Base-by-base conservation (phyloP, 768 basidiomycete genomes). In the Pholiota molesta region DNA sequence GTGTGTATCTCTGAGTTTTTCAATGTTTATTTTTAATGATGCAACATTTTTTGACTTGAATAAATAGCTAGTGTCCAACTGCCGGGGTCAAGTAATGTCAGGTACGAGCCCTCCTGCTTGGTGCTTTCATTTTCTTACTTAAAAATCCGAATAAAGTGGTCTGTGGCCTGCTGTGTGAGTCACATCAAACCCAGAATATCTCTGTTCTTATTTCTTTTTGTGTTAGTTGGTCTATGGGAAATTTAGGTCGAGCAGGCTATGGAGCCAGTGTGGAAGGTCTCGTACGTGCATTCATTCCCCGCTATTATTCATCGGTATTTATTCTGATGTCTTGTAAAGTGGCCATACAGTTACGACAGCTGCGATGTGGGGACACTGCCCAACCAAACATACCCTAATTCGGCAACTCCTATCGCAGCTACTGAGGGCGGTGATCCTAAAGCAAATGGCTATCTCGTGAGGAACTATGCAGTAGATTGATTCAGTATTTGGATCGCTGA, bases 351-450 rank as follows among this genome's bases (percentile, higher is more conserved):
- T 5, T 89, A 89, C 66, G 86, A 89, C 62, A 71, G 85, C 5
- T 94, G 93, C 71, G 92, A 94, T 70, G 82, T 91, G 14, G 93
- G 93, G 5, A 94, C 92, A 2, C 76, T 90, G 1, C 78, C 84
- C 10, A 94, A 94, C 73, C 95, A 96, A 73, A 84, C 89, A 13
- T 73, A 85, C 64, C 84, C 88, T 53, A 90, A 85, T 13, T 72
- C 72, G 3, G 55, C 52, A 17, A 82, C 31, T 13, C 89, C 89
- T 11, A 61, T 76, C 3, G 79, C 81, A 17, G 81, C 84, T 8
- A 81, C 56, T 45, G 67, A 72, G 33, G 72, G 73, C 19, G 80
- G 80, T 23, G 81, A 82, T 62, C 75, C 76, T 0, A 68, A 40
- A 16, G 72, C 83, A 57, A 72, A 77, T 57, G 77, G 81, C 29